A percentile compares a stretch with the other conserved stretches of the same genome.
These are phyloP conservation scores for Gomphus sp. DNA, from an alignment of 1,284 basidiomycete genomes.

Conservation along the genomic window DNA sequence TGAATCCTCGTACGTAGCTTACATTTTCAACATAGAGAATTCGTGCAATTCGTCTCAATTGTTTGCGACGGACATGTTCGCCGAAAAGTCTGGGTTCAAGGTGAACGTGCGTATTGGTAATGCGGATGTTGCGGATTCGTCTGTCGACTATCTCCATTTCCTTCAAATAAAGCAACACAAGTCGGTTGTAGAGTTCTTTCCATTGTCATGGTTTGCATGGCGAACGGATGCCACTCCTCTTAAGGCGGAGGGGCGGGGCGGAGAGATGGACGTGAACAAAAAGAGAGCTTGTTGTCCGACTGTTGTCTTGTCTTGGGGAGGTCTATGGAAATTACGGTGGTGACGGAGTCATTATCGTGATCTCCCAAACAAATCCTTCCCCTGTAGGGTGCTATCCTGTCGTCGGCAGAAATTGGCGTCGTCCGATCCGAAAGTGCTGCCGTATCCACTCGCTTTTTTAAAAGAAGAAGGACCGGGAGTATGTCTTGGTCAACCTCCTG, in stretches of 20 bases:
- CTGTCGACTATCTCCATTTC: not conserved
- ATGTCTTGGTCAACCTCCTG: too few species aligned
- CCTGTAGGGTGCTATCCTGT: not conserved
- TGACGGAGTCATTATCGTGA: constrained; percentile 1
- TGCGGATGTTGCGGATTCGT: not conserved
- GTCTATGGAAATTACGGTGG: not conserved
- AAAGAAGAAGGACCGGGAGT: not conserved
- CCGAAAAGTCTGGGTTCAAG: not conserved
- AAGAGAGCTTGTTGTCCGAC: not conserved
- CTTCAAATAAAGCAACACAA: too few species aligned
- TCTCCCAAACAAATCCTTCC: not conserved
- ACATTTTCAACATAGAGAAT: not conserved
- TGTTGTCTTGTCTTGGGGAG: not conserved
- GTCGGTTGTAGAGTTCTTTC: too few species aligned
- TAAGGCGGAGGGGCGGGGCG: not conserved
- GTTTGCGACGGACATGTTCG: not conserved
- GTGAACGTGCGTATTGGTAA: constrained; percentile 7
- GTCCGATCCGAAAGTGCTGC: not conserved
- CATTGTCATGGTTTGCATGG: too few species aligned
- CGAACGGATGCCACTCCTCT: not conserved
- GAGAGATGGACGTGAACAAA: constrained; percentile 9
- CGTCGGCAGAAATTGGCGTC: not conserved
- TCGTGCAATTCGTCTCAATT: constrained; percentile 4
- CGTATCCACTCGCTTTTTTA: not conserved
- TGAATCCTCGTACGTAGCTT: too few species aligned